These are phyloP conservation scores for Terana coerulea DNA, from an alignment of 768 basidiomycete genomes.

Conservation along the genomic window DNA sequence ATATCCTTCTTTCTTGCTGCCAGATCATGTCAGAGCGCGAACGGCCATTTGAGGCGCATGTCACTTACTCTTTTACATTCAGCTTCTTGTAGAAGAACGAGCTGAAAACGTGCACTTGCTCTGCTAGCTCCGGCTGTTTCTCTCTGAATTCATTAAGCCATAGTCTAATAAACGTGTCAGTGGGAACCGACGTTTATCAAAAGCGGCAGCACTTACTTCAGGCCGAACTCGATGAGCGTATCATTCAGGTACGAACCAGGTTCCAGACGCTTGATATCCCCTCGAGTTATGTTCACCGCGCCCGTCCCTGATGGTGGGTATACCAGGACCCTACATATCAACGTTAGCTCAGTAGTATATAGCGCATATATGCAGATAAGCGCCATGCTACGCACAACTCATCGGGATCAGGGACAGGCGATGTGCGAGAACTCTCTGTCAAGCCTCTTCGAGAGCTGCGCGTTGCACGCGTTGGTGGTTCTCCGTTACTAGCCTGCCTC, in stretches of 20 bases:
- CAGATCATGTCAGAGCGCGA: background rate
- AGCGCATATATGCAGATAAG: background rate
- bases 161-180: conserved; percentile 40
- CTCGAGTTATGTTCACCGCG: conserved; percentile 76
- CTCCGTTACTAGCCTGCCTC: background rate
- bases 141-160: conserved; percentile 62
- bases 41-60: background rate
- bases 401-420: conserved; percentile 41
- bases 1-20: conserved; percentile 57
- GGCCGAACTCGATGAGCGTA: conserved; percentile 92
- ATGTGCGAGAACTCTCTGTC: background rate
- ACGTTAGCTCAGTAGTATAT: background rate
- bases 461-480: background rate
- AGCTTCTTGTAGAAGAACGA: conserved; percentile 99
- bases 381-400: conserved; percentile 50
- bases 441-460: background rate
- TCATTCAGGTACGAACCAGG: conserved; percentile 92
- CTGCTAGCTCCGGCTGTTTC: conserved; percentile 55
- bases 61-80: conserved; percentile 57
- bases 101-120: conserved; percentile 86
- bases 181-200: background rate
- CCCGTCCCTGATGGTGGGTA: conserved; percentile 71
- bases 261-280: conserved; percentile 72
- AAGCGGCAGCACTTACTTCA: conserved; percentile 63
- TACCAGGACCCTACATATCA: conserved; percentile 55